Conservation (phyloP, 139 green algal species). For the Chlorokybus atmophyticus region DNA sequence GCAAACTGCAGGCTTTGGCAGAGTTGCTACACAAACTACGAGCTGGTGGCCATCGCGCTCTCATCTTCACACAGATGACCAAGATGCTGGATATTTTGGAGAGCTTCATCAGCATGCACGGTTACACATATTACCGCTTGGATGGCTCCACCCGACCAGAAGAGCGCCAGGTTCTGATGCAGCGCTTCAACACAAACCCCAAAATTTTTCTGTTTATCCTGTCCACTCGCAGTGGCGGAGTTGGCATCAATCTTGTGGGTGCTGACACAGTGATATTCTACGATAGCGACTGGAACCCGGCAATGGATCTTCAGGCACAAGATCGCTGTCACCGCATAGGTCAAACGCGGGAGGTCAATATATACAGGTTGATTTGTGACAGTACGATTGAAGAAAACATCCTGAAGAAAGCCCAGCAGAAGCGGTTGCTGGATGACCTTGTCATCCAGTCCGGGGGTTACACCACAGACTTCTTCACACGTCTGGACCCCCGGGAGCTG, state of each 20-base stretch:
- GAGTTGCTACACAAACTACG: constrained; percentile 65
- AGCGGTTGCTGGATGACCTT: constrained; percentile 86
- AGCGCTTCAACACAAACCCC: constrained; percentile 77
- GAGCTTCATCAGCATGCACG: constrained; percentile 87
- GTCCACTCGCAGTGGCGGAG: constrained; percentile 79
- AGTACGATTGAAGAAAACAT: constrained; percentile 98
- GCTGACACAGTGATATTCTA: constrained; percentile 99
- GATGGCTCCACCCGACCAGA: constrained; percentile 93
- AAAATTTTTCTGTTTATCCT: constrained; percentile 92
- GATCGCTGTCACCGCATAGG: constrained; percentile 94
- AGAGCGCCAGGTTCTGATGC: constrained; percentile 76
- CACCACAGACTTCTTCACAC: constrained; percentile 29
- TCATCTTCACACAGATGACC: constrained; percentile 97
- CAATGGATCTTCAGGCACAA: constrained; percentile 79
- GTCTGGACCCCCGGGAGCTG: constrained; percentile 21
- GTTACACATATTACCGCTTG: constrained; percentile 84
- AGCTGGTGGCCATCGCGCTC: constrained; percentile 56
- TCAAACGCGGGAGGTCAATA: constrained; percentile 88
- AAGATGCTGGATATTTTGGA: constrained; percentile 95
- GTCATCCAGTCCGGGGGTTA: constrained; percentile 58
- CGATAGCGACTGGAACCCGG: constrained; percentile 91
- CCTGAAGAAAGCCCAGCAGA: constrained; percentile 88
- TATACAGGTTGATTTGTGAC: constrained; percentile 85
- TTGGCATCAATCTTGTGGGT: constrained; percentile 96
- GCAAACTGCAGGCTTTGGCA: constrained; percentile 45